These are phyloP conservation scores for Paramecium sexaurelia DNA, from an alignment of 73 alveolate genomes.

Conservation along the genomic window DNA sequence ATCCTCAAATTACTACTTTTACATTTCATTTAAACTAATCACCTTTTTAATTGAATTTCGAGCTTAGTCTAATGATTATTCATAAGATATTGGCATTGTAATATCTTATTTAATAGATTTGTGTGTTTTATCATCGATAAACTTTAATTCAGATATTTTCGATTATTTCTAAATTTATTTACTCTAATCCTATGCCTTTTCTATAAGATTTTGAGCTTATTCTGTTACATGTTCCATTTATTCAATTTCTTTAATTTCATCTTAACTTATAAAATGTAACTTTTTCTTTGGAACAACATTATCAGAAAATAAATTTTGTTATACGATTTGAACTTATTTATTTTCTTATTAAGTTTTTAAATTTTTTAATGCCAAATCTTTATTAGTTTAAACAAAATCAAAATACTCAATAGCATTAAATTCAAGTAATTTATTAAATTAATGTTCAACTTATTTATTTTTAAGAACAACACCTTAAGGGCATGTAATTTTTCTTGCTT, in stretches of 20 bases:
- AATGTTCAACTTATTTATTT: background rate
- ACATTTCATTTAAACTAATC: background rate
- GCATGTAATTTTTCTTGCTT: slow-evolving; percentile 36
- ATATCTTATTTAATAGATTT: background rate
- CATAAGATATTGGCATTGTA: background rate
- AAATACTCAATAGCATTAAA: slow-evolving; percentile 29
- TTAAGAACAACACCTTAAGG: slow-evolving; percentile 1
- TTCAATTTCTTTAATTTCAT: slow-evolving; percentile 3
- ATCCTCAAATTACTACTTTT: background rate
- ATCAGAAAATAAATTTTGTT: slow-evolving; percentile 16
- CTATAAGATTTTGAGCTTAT: background rate
- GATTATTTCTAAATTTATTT: background rate
- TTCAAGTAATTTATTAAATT: slow-evolving; percentile 18
- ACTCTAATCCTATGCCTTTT: background rate
- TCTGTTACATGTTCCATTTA: background rate
- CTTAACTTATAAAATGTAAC: background rate
- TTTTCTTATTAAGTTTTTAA: slow-evolving; percentile 24
- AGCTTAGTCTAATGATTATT: background rate
- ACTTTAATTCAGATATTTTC: background rate
- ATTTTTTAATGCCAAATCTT: background rate
- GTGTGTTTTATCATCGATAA: background rate
- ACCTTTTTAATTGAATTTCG: background rate
- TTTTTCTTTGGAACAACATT: slow-evolving; percentile 26
- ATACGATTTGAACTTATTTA: background rate
- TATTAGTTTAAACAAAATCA: slow-evolving; percentile 41